phyloP scores from a whole-genome alignment of 192 early-diverging fungal species.

The Backusella sp. region DNA sequence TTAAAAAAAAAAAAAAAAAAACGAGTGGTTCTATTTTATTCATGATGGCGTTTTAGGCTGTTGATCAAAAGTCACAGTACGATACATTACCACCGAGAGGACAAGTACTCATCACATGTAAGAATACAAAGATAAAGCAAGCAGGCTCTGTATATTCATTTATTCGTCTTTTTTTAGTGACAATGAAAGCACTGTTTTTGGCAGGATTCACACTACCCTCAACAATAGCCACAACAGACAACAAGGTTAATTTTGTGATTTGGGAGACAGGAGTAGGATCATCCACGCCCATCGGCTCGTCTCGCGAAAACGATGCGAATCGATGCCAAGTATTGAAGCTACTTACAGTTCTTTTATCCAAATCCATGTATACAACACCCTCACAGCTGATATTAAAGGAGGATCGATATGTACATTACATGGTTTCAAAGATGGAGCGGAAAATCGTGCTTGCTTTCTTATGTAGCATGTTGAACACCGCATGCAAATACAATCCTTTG shows the following conservation, averaged over 20 bases:
- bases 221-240: slow-evolving; percentile 27
- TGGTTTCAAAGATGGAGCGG: slow-evolving; percentile 56
- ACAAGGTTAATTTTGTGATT: slow-evolving; percentile 61
- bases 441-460: slow-evolving; percentile 75
- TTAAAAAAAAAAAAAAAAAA: no score
- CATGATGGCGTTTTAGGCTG: not conserved
- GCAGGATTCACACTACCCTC: slow-evolving; percentile 71
- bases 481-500: slow-evolving; percentile 74
- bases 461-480: slow-evolving; percentile 88
- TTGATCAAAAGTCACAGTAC: slow-evolving; percentile 9
- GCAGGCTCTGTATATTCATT: no score
- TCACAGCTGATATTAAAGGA: slow-evolving; percentile 41
- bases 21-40: not conserved
- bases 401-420: slow-evolving; percentile 57
- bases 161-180: slow-evolving; percentile 8
- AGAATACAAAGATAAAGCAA: not conserved
- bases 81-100: slow-evolving; percentile 38
- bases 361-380: slow-evolving; percentile 74
- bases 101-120: slow-evolving; percentile 48
- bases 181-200: slow-evolving; percentile 57
- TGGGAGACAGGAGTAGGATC: slow-evolving; percentile 80
- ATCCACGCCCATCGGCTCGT: slow-evolving; percentile 63
- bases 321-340: slow-evolving; percentile 79
- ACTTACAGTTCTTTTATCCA: slow-evolving; percentile 73
- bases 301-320: slow-evolving; percentile 64